Percentiles rank a stretch among this genome's conserved stretches.
Evolutionary conservation across 2,329 filamentous ascomycete species (phyloP).

Genomic region (Paracorniculantispora psalliotae): DNA sequence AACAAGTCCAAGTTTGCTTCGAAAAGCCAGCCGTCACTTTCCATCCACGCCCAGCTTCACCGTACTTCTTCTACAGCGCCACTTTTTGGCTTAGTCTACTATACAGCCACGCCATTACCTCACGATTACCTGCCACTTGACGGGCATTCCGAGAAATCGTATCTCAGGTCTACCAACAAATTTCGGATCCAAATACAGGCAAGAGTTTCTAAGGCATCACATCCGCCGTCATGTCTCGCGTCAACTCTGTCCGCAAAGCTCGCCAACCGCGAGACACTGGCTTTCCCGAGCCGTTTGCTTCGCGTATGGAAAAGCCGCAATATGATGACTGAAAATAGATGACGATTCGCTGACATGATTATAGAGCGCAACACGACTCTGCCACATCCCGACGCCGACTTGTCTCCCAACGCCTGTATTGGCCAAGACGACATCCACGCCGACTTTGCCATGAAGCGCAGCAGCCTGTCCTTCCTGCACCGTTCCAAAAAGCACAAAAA

Average conservation of each 20-base stretch:
- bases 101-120: conserved; percentile 2
- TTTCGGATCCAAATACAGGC: background rate
- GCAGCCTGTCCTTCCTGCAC: conserved; percentile 39
- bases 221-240: background rate
- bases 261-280: conserved; percentile 39
- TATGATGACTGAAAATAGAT: background rate
- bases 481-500: conserved; percentile 37
- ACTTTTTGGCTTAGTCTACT: background rate
- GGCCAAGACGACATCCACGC: conserved; percentile 48
- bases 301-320: conserved; percentile 29
- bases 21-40: too few species aligned
- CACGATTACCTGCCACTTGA: background rate
- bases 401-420: conserved; percentile 52
- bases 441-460: conserved; percentile 36
- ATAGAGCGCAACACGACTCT: conserved; percentile 54
- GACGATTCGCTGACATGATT: background rate
- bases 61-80: background rate
- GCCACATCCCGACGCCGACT: conserved; percentile 57
- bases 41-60: background rate
- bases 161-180: background rate
- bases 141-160: background rate
- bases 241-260: background rate
- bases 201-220: background rate
- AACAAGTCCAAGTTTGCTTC: background rate
- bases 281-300: conserved; percentile 47